Evolutionary conservation across 768 basidiomycete species (phyloP).

Genomic region (Ramaria rubella): DNA sequence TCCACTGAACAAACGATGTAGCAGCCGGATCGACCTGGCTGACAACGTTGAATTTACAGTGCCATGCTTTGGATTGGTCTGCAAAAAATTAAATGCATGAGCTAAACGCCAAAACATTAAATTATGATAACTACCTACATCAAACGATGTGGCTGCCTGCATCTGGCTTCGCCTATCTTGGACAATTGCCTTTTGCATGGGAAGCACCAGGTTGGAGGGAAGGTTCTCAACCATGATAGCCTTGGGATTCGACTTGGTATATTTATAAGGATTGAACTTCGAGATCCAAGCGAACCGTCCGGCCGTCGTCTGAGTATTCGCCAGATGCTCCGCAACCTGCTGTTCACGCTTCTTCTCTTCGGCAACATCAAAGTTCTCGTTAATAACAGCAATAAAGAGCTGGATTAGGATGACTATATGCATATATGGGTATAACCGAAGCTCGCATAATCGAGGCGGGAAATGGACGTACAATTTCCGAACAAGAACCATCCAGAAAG

Average conservation of each 20-base stretch:
- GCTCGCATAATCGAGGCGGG: background rate
- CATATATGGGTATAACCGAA: constrained; percentile 2
- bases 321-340: constrained; percentile 69
- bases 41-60: constrained; percentile 42
- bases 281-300: constrained; percentile 58
- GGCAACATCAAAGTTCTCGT: constrained; percentile 89
- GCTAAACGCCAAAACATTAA: background rate
- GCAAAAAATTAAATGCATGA: background rate
- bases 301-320: constrained; percentile 31
- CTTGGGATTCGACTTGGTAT: constrained; percentile 47
- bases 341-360: constrained; percentile 83
- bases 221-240: constrained; percentile 64
- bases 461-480: constrained; percentile 66
- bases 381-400: constrained; percentile 97
- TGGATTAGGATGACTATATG: constrained; percentile 78
- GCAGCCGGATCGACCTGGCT: constrained; percentile 49
- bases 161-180: constrained; percentile 38
- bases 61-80: constrained; percentile 20
- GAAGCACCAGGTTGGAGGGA: constrained; percentile 69
- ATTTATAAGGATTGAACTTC: constrained; percentile 69
- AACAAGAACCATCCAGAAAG: constrained; percentile 83
- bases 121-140: background rate
- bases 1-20: constrained; percentile 65
- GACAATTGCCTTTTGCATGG: constrained; percentile 70
- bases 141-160: background rate